Percentiles rank a stretch among this genome's conserved stretches.
phyloP scores from a whole-genome alignment of 495 filamentous ascomycete genomes.

The Pseudomonodictys pantanalensis region DNA sequence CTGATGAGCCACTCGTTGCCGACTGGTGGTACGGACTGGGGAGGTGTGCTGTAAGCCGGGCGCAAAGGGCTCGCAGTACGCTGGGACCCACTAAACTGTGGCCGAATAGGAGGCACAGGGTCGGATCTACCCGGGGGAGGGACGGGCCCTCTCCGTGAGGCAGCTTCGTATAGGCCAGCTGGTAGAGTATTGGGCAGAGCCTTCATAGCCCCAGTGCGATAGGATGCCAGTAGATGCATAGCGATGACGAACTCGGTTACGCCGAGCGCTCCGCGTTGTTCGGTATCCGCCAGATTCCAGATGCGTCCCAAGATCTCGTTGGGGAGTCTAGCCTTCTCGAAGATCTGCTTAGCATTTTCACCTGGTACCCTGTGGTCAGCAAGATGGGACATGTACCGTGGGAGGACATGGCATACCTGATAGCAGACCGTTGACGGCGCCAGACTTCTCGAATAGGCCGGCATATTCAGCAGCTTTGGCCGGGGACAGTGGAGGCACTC shows the following conservation, averaged over 20 bases:
- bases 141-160: constrained; percentile 62
- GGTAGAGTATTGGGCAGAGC: constrained; percentile 80
- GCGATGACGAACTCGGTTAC: constrained; percentile 94
- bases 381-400: background rate
- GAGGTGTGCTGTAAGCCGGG: constrained; percentile 51
- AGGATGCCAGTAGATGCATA: constrained; percentile 93
- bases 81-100: constrained; percentile 66
- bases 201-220: constrained; percentile 75
- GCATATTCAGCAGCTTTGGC: constrained; percentile 88
- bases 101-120: constrained; percentile 53
- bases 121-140: constrained; percentile 39
- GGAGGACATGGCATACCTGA: constrained; percentile 53
- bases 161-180: constrained; percentile 85
- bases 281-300: constrained; percentile 90
- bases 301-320: constrained; percentile 89
- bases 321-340: constrained; percentile 84
- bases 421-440: constrained; percentile 73
- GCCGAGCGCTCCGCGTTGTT: constrained; percentile 85
- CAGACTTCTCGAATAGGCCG: constrained; percentile 81
- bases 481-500: constrained; percentile 84
- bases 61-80: constrained; percentile 72
- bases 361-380: constrained; percentile 45
- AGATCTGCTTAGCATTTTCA: constrained; percentile 87
- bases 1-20: constrained; percentile 79
- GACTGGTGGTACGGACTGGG: constrained; percentile 59